phyloP scores from a whole-genome alignment of 108 stramenopile species.

The Chaetoceros tenuissimus region DNA sequence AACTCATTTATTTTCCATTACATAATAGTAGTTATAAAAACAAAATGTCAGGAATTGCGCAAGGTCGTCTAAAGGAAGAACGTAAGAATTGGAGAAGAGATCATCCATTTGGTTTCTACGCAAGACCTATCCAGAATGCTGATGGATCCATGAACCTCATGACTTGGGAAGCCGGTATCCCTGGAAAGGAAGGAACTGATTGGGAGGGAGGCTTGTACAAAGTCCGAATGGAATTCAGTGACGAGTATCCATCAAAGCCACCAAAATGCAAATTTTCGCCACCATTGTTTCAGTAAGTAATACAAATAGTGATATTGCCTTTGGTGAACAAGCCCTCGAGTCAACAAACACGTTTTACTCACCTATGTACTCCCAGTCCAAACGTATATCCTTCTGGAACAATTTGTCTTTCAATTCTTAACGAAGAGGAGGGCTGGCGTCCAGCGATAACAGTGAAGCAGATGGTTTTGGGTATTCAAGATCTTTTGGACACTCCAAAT shows the following conservation, averaged over 20 bases:
- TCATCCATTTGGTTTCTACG: conserved; percentile 97
- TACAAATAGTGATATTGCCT: neutral
- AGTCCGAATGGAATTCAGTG: conserved; percentile 90
- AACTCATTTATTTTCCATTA: too few species aligned
- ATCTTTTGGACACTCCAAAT: conserved; percentile 94
- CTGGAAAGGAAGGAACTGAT: conserved; percentile 87
- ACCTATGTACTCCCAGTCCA: conserved; percentile 12
- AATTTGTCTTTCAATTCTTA: conserved; percentile 94
- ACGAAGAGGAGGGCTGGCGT: conserved; percentile 99
- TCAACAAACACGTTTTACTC: neutral
- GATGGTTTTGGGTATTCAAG: conserved; percentile 95
- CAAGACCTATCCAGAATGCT: conserved; percentile 70
- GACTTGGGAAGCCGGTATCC: conserved; percentile 95
- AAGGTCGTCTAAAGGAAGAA: conserved; percentile 70
- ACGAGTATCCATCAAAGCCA: conserved; percentile 96
- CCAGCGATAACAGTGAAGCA: conserved; percentile 97
- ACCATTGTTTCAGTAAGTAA: conserved; percentile 31
- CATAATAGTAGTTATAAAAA: neutral
- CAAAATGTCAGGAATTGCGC: conserved; percentile 32
- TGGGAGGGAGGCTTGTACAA: conserved; percentile 98
- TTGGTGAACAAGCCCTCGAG: neutral
- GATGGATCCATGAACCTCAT: conserved; percentile 92
- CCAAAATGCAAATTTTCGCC: conserved; percentile 94
- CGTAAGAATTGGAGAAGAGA: conserved; percentile 91
- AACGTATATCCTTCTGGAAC: conserved; percentile 91